Percentiles rank a stretch among this genome's conserved stretches.
Conservation (phyloP, 192 early-diverging fungal genomes). For the Mycoemilia scoparia region DNA sequence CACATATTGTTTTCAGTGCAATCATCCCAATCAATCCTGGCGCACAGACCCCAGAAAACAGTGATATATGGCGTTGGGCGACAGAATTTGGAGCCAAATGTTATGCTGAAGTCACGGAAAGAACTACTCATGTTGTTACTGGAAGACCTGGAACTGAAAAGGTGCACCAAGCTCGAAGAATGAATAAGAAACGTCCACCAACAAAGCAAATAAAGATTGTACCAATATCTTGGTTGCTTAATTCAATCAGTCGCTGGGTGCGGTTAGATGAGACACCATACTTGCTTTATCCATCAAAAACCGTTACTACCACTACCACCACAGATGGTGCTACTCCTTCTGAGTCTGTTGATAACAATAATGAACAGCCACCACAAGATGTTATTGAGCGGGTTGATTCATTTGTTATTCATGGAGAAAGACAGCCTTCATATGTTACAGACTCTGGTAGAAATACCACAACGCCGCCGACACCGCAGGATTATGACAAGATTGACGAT, state of each 20-base stretch:
- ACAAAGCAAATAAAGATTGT: slow-evolving; percentile 35
- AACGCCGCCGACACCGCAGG: slow-evolving; percentile 1
- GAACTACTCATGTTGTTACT: slow-evolving; percentile 79
- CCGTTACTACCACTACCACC: slow-evolving; percentile 4
- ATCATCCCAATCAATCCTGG: slow-evolving; percentile 47
- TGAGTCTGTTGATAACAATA: not conserved
- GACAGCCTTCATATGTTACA: too few species aligned
- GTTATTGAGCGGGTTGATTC: slow-evolving; percentile 1
- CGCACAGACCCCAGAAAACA: slow-evolving; percentile 33
- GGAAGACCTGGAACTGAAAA: slow-evolving; percentile 61
- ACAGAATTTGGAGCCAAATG: slow-evolving; percentile 67
- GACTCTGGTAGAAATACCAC: not conserved
- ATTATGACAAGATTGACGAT: not conserved
- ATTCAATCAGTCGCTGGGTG: slow-evolving; percentile 53
- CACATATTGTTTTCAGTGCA: slow-evolving; percentile 58
- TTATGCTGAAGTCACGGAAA: slow-evolving; percentile 31
- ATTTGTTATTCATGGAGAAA: not conserved
- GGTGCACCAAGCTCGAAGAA: slow-evolving; percentile 40
- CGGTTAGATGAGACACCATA: slow-evolving; percentile 50
- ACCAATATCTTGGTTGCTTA: slow-evolving; percentile 37
- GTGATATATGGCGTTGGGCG: slow-evolving; percentile 71
- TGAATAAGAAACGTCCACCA: slow-evolving; percentile 16
- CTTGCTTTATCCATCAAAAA: slow-evolving; percentile 19
- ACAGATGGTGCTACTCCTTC: slow-evolving; percentile 1
- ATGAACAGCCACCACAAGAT: not conserved